phyloP scores from a whole-genome alignment of 202 grass and related monocot genomes.

The Carex sylvatica region DNA sequence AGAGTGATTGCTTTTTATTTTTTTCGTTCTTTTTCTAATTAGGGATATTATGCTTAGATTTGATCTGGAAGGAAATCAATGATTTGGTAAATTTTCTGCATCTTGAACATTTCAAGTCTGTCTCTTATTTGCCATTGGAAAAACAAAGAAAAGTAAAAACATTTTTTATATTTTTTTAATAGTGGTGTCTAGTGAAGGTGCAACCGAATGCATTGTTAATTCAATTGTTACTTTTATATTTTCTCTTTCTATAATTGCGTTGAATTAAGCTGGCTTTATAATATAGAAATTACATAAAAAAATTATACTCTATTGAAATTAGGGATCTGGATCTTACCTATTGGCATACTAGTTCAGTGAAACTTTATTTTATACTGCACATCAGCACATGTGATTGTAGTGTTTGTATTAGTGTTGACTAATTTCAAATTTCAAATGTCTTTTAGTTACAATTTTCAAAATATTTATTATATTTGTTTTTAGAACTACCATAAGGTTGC shows the following conservation, averaged over 20 bases:
- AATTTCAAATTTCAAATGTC: constrained; percentile 10
- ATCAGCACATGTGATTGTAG: constrained; percentile 12
- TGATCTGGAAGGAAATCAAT: not conserved
- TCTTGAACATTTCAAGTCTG: not conserved
- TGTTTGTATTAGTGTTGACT: constrained; percentile 8
- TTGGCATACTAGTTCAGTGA: not conserved
- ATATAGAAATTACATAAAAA: not conserved
- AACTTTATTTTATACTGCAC: not conserved
- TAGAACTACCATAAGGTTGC: not conserved
- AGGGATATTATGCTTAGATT: not conserved
- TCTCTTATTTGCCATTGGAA: not conserved
- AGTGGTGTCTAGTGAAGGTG: not conserved
- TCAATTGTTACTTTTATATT: constrained; percentile 1
- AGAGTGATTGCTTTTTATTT: not conserved
- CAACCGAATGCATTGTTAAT: not conserved
- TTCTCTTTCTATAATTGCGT: constrained; percentile 1
- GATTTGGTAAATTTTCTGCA: not conserved
- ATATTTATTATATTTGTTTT: not conserved
- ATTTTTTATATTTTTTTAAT: not conserved
- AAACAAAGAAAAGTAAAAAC: not conserved
- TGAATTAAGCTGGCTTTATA: not conserved
- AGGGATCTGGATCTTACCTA: not conserved
- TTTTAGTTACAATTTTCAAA: not conserved
- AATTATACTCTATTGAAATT: not conserved
- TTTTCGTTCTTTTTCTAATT: not conserved